Percentiles rank a stretch among this genome's conserved stretches.
Evolutionary conservation across 495 filamentous ascomycete species (phyloP).

Genomic region (Lichenothelia convexa): DNA sequence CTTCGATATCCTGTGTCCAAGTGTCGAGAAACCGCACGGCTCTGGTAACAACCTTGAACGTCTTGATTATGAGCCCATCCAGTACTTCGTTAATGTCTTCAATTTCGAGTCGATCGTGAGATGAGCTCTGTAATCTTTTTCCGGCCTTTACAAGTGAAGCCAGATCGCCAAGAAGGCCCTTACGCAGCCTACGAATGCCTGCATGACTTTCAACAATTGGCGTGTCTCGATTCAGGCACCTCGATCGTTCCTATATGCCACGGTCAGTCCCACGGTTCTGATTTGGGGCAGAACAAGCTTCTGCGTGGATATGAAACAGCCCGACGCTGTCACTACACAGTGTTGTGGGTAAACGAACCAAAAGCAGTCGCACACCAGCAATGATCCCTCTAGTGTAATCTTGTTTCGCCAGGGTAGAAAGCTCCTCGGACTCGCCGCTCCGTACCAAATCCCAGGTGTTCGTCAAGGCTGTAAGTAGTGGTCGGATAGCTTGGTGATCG

Average conservation of each 20-base stretch:
- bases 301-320: no score
- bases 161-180: conserved; percentile 72
- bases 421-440: conserved; percentile 42
- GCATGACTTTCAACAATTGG: conserved; percentile 52
- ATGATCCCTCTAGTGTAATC: conserved; percentile 85
- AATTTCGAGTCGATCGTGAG: conserved; percentile 34
- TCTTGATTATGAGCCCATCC: conserved; percentile 83
- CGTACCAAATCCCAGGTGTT: conserved; percentile 86
- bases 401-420: conserved; percentile 63
- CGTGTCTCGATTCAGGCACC: conserved; percentile 73
- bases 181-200: conserved; percentile 61
- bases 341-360: conserved; percentile 40
- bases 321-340: background rate
- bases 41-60: conserved; percentile 83
- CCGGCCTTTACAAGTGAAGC: conserved; percentile 75
- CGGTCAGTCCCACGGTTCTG: background rate
- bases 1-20: conserved; percentile 47
- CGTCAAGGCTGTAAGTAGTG: conserved; percentile 67
- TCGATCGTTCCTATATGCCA: conserved; percentile 52
- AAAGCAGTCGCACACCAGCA: conserved; percentile 72
- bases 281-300: conserved; percentile 13
- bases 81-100: conserved; percentile 48
- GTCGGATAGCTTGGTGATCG: conserved; percentile 67
- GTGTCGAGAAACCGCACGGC: conserved; percentile 86
- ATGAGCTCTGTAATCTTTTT: conserved; percentile 58